phyloP scores from a whole-genome alignment of 441 rosid species.

The Corymbia citriodora region DNA sequence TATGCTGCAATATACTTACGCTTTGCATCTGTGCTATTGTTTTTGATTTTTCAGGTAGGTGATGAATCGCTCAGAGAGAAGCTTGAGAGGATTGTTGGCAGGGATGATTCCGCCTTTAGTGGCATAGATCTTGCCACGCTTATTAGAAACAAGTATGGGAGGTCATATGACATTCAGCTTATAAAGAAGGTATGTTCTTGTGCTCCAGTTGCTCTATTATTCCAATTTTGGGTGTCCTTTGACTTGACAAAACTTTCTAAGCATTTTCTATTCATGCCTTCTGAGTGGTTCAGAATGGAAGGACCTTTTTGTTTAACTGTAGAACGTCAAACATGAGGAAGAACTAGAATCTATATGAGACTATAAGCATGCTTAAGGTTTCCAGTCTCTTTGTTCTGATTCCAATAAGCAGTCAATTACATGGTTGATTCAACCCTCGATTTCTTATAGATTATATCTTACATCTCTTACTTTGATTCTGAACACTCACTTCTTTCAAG shows the following conservation, averaged over 20 bases:
- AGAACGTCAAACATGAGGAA: not conserved
- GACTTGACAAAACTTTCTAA: not conserved
- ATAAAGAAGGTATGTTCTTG: conserved; percentile 68
- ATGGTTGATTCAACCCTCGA: not conserved
- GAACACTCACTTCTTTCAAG: not conserved
- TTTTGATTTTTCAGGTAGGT: conserved; percentile 34
- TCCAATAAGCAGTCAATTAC: not conserved
- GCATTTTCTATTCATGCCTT: not conserved
- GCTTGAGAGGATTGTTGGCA: conserved; percentile 87
- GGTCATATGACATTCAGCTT: conserved; percentile 89
- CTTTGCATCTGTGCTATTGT: not conserved
- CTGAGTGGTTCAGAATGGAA: not conserved
- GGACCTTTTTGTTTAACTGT: not conserved
- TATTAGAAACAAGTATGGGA: conserved; percentile 85
- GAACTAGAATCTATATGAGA: not conserved
- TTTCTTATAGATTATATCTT: not conserved
- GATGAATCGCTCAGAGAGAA: conserved; percentile 54
- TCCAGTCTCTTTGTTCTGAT: not conserved
- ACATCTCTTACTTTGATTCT: not conserved
- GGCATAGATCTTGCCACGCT: conserved; percentile 96
- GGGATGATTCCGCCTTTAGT: conserved; percentile 80
- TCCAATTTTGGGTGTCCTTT: not conserved
- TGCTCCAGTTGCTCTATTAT: not conserved
- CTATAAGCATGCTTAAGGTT: not conserved
- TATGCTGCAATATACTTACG: not conserved